A percentile compares a stretch with the other conserved stretches of the same genome.
Evolutionary conservation across 176 grass and related monocot species (phyloP).

Genomic region (Rhynchospora tenuis): DNA sequence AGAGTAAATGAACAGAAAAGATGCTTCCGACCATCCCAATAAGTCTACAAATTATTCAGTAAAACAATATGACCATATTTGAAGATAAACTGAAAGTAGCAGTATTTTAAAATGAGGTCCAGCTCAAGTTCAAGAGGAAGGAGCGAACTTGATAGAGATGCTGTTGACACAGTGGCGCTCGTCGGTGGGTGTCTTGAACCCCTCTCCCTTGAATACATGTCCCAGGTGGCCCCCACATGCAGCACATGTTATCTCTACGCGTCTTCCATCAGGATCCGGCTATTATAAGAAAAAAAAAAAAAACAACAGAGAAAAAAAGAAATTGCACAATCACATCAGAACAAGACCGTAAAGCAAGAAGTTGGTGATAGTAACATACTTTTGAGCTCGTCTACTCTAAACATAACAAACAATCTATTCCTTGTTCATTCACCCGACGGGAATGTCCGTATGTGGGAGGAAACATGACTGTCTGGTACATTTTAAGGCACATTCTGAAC

Average conservation of each 20-base stretch:
- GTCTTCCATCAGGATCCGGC: slow-evolving; percentile 69
- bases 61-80: neutral
- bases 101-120: neutral
- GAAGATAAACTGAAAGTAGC: slow-evolving; percentile 5
- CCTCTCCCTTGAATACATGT: slow-evolving; percentile 88
- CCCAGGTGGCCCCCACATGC: slow-evolving; percentile 81
- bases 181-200: slow-evolving; percentile 81
- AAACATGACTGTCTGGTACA: neutral
- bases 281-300: slow-evolving; percentile 13
- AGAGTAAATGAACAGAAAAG: neutral
- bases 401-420: neutral
- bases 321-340: neutral
- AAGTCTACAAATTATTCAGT: neutral
- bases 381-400: neutral
- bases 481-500: neutral
- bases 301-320: neutral
- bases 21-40: neutral
- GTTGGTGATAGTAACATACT: neutral
- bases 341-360: neutral
- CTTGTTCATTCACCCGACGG: neutral
- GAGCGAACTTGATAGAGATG: slow-evolving; percentile 62
- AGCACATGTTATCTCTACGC: slow-evolving; percentile 66
- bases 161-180: slow-evolving; percentile 92
- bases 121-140: slow-evolving; percentile 23
- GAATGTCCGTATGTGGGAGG: neutral